A percentile compares a stretch with the other conserved stretches of the same genome.
These are phyloP conservation scores for Pleurozium schreberi DNA, from an alignment of 225 moss, liverwort and hornwort species.

Conservation along the genomic window DNA sequence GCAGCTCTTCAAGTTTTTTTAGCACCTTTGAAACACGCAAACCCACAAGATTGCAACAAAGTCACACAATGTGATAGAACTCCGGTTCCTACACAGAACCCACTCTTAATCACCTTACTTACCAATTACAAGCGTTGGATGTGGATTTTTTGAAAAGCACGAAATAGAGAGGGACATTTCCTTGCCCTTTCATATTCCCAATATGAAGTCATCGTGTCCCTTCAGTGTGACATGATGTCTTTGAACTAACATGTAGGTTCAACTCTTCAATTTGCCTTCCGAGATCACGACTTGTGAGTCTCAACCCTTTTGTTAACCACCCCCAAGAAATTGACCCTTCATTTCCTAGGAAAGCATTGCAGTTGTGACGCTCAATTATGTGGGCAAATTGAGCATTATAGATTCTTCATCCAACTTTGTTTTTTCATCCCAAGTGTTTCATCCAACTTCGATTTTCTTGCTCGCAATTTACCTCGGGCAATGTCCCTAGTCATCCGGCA, in stretches of 20 bases:
- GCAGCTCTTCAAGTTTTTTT: not conserved
- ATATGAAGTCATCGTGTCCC: not conserved
- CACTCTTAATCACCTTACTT: not conserved
- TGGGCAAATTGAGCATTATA: too few species aligned
- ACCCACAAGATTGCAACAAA: not conserved
- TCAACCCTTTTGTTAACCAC: not conserved
- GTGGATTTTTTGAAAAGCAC: not conserved
- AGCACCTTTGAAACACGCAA: not conserved
- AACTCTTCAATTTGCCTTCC: not conserved
- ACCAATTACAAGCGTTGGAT: not conserved
- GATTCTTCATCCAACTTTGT: too few species aligned
- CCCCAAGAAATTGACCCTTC: too few species aligned
- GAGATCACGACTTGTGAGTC: not conserved
- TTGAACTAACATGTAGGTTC: not conserved
- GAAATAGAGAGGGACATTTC: not conserved
- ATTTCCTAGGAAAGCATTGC: too few species aligned
- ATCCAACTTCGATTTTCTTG: too few species aligned
- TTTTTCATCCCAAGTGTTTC: too few species aligned
- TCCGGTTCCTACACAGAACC: not conserved
- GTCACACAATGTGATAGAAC: not conserved
- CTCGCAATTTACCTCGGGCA: too few species aligned
- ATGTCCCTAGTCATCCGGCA: too few species aligned
- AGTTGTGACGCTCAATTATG: too few species aligned
- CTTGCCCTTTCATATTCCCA: constrained; percentile 11
- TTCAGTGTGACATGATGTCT: not conserved